Percentiles rank a stretch among this genome's conserved stretches.
These are phyloP conservation scores for Brassica nigra DNA, from an alignment of 345 rosid species.

Conservation along the genomic window DNA sequence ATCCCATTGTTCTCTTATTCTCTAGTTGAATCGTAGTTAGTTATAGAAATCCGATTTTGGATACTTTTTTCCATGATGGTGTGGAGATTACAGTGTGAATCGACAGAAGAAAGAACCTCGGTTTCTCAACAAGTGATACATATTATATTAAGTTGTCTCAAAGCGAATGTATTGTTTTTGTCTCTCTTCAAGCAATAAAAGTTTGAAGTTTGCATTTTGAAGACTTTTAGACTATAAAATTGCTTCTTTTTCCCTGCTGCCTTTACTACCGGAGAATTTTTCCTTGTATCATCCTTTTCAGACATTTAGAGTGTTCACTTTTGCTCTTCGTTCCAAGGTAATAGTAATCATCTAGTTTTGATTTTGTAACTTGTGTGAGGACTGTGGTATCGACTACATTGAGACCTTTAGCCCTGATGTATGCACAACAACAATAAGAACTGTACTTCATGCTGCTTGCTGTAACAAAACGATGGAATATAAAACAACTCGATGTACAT, in stretches of 20 bases:
- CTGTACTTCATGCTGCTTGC: too few relatives aligned
- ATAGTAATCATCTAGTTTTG: too few relatives aligned
- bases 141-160: not conserved
- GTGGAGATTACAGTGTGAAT: constrained; percentile 7
- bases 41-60: not conserved
- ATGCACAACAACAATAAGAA: too few relatives aligned
- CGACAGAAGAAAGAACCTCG: not conserved
- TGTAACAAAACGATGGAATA: too few relatives aligned
- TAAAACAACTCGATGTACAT: too few relatives aligned
- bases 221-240: not conserved
- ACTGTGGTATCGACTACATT: not conserved
- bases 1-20: not conserved
- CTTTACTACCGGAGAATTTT: not conserved
- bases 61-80: not conserved
- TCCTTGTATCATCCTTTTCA: not conserved
- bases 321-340: not conserved
- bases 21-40: constrained; percentile 17
- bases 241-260: not conserved
- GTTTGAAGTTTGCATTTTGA: not conserved
- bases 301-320: not conserved
- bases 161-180: not conserved
- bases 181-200: not conserved
- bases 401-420: too few relatives aligned
- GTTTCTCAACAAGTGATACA: not conserved
- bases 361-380: not conserved